Conservation (phyloP, 768 basidiomycete genomes). For the Phaeotremella fagi region DNA sequence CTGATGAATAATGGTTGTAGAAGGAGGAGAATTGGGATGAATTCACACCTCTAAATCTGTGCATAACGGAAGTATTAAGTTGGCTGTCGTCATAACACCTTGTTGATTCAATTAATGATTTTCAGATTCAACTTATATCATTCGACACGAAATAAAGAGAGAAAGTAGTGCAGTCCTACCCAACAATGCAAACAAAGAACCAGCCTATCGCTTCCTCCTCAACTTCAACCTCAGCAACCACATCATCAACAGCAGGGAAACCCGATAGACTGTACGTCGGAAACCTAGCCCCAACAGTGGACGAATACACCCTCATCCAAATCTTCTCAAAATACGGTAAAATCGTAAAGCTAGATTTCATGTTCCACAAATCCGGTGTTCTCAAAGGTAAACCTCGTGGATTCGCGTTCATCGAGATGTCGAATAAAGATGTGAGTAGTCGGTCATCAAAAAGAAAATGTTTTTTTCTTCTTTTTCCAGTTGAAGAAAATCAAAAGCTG, state of each 20-base stretch:
- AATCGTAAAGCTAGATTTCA: slow-evolving; percentile 83
- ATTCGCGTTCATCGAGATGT: slow-evolving; percentile 89
- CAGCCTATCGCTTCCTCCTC: slow-evolving; percentile 3
- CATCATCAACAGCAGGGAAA: slow-evolving; percentile 32
- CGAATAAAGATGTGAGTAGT: slow-evolving; percentile 70
- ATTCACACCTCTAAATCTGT: not conserved
- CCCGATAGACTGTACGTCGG: slow-evolving; percentile 80
- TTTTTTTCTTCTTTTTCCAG: not conserved
- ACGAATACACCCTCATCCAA: slow-evolving; percentile 88
- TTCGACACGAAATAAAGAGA: no score
- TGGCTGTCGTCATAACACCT: no score
- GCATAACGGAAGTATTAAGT: not conserved
- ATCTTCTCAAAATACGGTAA: slow-evolving; percentile 89
- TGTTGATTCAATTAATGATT: no score
- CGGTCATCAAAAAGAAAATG: no score
- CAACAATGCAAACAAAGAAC: slow-evolving; percentile 14
- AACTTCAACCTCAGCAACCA: slow-evolving; percentile 20
- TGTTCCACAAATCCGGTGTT: slow-evolving; percentile 89
- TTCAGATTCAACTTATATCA: no score
- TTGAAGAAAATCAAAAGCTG: not conserved
- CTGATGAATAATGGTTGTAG: not conserved
- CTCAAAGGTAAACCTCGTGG: slow-evolving; percentile 89
- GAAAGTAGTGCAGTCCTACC: no score
- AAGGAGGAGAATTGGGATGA: not conserved
- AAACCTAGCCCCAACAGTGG: slow-evolving; percentile 77